Base-by-base conservation (phyloP, 345 rosid species). In the Sonneratia caseolaris region DNA sequence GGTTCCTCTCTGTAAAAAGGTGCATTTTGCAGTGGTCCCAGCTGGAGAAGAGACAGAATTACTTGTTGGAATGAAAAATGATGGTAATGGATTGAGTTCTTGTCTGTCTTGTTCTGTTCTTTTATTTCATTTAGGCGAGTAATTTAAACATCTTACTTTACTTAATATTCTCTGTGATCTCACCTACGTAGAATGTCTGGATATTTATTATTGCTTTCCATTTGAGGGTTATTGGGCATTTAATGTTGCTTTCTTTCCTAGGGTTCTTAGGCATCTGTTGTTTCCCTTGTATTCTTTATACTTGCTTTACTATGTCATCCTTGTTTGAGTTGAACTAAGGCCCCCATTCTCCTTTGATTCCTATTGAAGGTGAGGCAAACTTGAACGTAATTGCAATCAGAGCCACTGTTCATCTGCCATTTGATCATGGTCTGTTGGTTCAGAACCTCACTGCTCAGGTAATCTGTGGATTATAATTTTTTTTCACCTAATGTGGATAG, bases 21-120 rank as follows among this genome's bases (percentile, higher is more conserved):
- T 43, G 4, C 19, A n/a, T 68, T 22, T 68, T 68, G 75, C 80
- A 95, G 99, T 85, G 78, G 82, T 95, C 67, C 75, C 80, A 56
- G 92, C 97, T 73, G 99, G 98, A 72, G 81, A 76, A 80, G 97
- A 92, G 80, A 75, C 92, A 70, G 97, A 90, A 75, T 78, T 95
- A n/a, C 89, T 92, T 13, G 96, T 86, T 75, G 99, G 97, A 70
- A 68, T 95, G 77, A 92, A 87, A 82, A 92, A 92, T 70, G 88
- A 86, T 80, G 99, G 99, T 95, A 86, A 75, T 40, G 65, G n/a
- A 59, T 51, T 72, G 21, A 1, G 6, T 22, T 32, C 70, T 13
- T 68, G n/a, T 45, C 55, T 48, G 19, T 11, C 37, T 19, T 43
- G 70, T 22, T 68, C 35, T 43, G n/a, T 68, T 68, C 27, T 45